Conservation (phyloP, 768 basidiomycete species). For the Lentinula guzmanii region DNA sequence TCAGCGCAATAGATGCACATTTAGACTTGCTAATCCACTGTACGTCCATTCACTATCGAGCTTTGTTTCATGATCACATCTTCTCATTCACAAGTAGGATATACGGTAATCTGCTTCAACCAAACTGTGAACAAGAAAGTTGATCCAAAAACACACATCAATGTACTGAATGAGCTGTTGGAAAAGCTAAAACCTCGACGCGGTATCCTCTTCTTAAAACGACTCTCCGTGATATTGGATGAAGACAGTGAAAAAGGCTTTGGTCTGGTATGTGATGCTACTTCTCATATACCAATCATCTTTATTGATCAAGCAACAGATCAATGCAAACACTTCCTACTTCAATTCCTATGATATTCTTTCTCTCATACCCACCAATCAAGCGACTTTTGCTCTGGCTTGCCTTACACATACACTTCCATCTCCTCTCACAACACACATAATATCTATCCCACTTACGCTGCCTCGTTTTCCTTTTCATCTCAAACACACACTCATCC, state of each 20-base stretch:
- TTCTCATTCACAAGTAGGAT: conserved; percentile 60
- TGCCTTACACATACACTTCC: conserved; percentile 78
- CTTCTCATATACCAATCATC: not conserved
- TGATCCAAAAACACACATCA: conserved; percentile 66
- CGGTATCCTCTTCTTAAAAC: conserved; percentile 63
- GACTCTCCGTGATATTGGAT: conserved; percentile 75
- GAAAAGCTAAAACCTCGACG: conserved; percentile 50
- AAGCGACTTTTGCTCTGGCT: conserved; percentile 66
- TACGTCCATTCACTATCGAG: conserved; percentile 28
- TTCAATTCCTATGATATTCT: conserved; percentile 72
- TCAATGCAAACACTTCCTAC: conserved; percentile 57
- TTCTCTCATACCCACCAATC: conserved; percentile 68
- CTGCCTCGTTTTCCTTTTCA: conserved; percentile 74
- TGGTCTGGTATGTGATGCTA: conserved; percentile 50
- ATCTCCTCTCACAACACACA: conserved; percentile 70
- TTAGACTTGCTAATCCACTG: conserved; percentile 70
- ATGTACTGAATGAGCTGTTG: conserved; percentile 56
- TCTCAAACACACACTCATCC: conserved; percentile 78
- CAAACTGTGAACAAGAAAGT: conserved; percentile 67
- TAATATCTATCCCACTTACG: conserved; percentile 76
- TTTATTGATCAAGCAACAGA: conserved; percentile 32
- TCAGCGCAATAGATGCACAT: conserved; percentile 52
- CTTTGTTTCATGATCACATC: not conserved
- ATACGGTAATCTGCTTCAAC: conserved; percentile 72
- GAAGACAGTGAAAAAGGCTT: conserved; percentile 85